Conservation (phyloP, 2,329 filamentous ascomycete species). For the Arthrobotrys conoides region DNA sequence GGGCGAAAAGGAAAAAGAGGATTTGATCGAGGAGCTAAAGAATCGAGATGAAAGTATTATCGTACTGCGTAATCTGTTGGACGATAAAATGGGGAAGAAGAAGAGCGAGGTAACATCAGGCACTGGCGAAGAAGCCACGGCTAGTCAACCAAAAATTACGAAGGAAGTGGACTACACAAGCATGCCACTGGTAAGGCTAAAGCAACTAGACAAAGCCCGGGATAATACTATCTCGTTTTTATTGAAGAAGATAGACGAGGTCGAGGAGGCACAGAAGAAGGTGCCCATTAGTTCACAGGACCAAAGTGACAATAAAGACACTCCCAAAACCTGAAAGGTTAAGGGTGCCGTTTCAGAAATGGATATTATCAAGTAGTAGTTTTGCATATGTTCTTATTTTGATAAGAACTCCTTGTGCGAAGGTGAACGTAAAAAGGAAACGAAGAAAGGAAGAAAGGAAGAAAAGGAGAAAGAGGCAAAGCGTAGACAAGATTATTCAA, state of each 20-base stretch:
- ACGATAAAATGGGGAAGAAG: conserved; percentile 51
- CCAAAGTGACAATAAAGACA: conserved; percentile 6
- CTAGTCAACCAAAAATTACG: conserved; percentile 62
- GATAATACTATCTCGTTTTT: conserved; percentile 72
- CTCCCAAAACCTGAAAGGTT: conserved; percentile 2
- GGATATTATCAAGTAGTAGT: not conserved
- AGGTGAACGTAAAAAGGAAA: not conserved
- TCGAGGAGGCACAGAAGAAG: conserved; percentile 67
- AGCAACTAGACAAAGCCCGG: conserved; percentile 70
- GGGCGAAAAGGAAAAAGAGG: conserved; percentile 25
- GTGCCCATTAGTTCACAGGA: not conserved
- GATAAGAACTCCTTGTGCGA: not conserved
- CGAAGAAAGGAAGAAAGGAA: not conserved
- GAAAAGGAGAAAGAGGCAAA: not conserved
- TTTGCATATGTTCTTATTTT: not conserved
- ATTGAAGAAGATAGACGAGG: conserved; percentile 71
- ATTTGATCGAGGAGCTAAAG: conserved; percentile 43
- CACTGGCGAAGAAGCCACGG: conserved; percentile 61
- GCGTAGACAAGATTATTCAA: not conserved
- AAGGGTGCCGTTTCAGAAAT: not conserved
- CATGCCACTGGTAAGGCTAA: conserved; percentile 67
- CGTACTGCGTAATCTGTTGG: conserved; percentile 37
- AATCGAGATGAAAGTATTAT: conserved; percentile 53
- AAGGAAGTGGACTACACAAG: conserved; percentile 65
- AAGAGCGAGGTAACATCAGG: conserved; percentile 7